A percentile compares a stretch with the other conserved stretches of the same genome.
Conservation (phyloP, 2,329 filamentous ascomycete genomes). For the Ceratocystis variospora region DNA sequence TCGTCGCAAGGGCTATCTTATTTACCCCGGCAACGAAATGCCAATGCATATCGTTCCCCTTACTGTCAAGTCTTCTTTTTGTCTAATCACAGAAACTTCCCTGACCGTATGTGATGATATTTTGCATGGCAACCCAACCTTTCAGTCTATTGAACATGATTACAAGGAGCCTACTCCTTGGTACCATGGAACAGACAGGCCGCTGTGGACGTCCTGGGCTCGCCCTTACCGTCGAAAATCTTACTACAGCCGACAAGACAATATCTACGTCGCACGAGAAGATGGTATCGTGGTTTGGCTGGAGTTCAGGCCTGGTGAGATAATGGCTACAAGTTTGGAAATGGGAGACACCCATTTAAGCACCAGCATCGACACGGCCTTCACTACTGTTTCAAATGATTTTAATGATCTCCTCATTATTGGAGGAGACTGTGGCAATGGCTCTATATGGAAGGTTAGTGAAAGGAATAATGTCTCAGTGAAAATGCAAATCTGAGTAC, state of each 20-base stretch:
- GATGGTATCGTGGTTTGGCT: conserved; percentile 68
- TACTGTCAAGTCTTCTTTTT: conserved; percentile 54
- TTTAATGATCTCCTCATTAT: conserved; percentile 67
- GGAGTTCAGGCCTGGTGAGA: conserved; percentile 47
- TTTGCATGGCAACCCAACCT: conserved; percentile 38
- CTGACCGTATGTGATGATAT: conserved; percentile 44
- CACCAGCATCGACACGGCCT: conserved; percentile 67
- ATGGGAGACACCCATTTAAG: conserved; percentile 23
- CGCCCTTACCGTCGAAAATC: conserved; percentile 54
- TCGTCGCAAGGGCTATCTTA: conserved; percentile 36
- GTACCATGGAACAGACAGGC: conserved; percentile 35
- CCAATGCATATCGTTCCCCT: conserved; percentile 61
- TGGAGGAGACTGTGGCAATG: conserved; percentile 64
- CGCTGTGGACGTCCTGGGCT: conserved; percentile 75
- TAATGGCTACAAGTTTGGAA: conserved; percentile 23
- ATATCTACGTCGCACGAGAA: conserved; percentile 75
- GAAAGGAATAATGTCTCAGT: neutral
- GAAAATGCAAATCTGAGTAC: neutral
- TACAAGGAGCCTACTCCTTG: conserved; percentile 31
- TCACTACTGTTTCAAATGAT: conserved; percentile 57
- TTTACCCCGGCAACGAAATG: conserved; percentile 36
- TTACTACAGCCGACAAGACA: conserved; percentile 53
- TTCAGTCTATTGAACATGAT: conserved; percentile 33
- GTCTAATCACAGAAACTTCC: conserved; percentile 48
- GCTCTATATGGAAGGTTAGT: conserved; percentile 58